A percentile compares a stretch with the other conserved stretches of the same genome.
Conservation (phyloP, 805 yeast genomes). For the Candida quercuum region DNA sequence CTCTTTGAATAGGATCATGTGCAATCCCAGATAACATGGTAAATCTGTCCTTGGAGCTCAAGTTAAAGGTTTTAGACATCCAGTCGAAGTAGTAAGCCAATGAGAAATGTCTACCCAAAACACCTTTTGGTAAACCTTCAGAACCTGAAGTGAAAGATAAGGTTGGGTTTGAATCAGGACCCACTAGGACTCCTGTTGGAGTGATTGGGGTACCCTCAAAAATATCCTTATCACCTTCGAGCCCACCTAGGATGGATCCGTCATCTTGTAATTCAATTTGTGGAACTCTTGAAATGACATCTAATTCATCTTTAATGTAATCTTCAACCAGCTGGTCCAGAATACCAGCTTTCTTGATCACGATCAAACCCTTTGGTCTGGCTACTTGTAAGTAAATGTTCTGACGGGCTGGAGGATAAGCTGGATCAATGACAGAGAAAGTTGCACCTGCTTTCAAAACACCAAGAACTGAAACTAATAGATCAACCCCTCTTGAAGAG, state of each 20-base stretch:
- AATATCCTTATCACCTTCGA: constrained; percentile 37
- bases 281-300: constrained; percentile 68
- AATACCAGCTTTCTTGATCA: constrained; percentile 83
- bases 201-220: constrained; percentile 42
- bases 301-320: constrained; percentile 68
- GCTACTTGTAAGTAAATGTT: constrained; percentile 91
- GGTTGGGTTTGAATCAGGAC: constrained; percentile 97
- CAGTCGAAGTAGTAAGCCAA: constrained; percentile 97
- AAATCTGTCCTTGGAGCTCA: constrained; percentile 77
- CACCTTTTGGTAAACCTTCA: constrained; percentile 99
- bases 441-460: constrained; percentile 98
- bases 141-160: constrained; percentile 95
- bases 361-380: constrained; percentile 85
- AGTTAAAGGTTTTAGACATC: constrained; percentile 87
- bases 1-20: constrained; percentile 99
- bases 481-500: constrained; percentile 95
- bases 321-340: constrained; percentile 74
- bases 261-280: constrained; percentile 72
- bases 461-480: constrained; percentile 96
- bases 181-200: constrained; percentile 86
- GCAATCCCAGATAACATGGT: constrained; percentile 99
- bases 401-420: constrained; percentile 98
- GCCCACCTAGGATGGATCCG: constrained; percentile 67
- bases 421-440: constrained; percentile 97
- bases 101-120: constrained; percentile 94